phyloP scores from a whole-genome alignment of 2,329 filamentous ascomycete genomes.

The Lachnellula hyalina region DNA sequence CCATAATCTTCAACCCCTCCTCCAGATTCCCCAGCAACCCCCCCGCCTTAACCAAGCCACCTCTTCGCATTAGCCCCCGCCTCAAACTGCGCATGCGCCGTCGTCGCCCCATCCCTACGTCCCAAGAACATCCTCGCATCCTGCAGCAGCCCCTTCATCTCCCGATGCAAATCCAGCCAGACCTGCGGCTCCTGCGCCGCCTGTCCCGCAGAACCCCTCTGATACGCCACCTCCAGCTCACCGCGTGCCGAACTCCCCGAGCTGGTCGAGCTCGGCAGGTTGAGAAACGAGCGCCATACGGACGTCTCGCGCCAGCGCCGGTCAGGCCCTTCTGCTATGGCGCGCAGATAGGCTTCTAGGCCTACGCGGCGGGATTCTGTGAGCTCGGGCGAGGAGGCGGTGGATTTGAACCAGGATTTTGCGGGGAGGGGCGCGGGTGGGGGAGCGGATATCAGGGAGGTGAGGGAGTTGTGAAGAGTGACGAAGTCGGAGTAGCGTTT shows the following conservation, averaged over 20 bases:
- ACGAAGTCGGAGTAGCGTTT: conserved; percentile 82
- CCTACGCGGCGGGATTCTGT: conserved; percentile 64
- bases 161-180: conserved; percentile 72
- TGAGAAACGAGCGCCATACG: conserved; percentile 69
- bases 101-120: conserved; percentile 56
- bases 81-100: conserved; percentile 51
- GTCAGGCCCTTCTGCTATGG: conserved; percentile 69
- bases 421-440: conserved; percentile 64
- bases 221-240: conserved; percentile 26
- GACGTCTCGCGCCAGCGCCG: conserved; percentile 68
- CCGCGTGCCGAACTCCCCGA: conserved; percentile 34
- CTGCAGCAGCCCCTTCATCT: conserved; percentile 67
- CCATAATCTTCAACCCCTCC: conserved; percentile 56
- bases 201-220: conserved; percentile 20
- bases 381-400: conserved; percentile 61
- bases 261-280: conserved; percentile 49
- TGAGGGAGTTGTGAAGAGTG: conserved; percentile 58
- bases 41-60: conserved; percentile 63
- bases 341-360: conserved; percentile 66
- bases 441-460: conserved; percentile 51
- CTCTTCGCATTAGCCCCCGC: conserved; percentile 70
- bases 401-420: conserved; percentile 75
- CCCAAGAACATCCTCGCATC: conserved; percentile 62
- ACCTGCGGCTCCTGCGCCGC: conserved; percentile 37
- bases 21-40: conserved; percentile 59